A percentile compares a stretch with the other conserved stretches of the same genome.
Conservation (phyloP, 352 stramenopile species). For the Globisporangium splendens region DNA sequence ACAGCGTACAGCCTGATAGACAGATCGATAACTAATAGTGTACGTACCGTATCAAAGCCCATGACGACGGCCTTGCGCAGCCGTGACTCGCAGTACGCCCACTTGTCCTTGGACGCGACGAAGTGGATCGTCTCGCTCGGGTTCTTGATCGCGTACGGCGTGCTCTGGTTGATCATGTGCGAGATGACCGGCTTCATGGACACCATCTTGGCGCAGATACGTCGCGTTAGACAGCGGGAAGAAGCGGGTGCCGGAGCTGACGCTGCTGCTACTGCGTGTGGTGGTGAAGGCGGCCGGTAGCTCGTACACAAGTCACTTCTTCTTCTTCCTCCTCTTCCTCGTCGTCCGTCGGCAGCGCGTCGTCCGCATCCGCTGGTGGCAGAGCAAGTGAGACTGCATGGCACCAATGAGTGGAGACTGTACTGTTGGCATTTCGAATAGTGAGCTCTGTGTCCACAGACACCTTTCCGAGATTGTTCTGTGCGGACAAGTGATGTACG, state of each 20-base stretch:
- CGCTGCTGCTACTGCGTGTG: neutral
- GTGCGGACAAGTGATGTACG: no score
- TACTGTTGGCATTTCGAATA: neutral
- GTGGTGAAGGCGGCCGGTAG: neutral
- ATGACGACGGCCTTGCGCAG: slow-evolving; percentile 48
- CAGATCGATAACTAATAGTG: slow-evolving; percentile 9
- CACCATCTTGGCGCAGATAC: neutral
- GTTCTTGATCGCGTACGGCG: slow-evolving; percentile 47
- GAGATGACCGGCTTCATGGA: slow-evolving; percentile 25
- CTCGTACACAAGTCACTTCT: slow-evolving; percentile 4
- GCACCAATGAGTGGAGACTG: slow-evolving; percentile 1
- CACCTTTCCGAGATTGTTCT: neutral
- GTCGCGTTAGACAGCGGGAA: neutral
- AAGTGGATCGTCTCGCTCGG: slow-evolving; percentile 40
- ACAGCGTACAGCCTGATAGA: neutral
- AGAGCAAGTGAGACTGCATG: slow-evolving; percentile 6
- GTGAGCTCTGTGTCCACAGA: neutral
- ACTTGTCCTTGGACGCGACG: slow-evolving; percentile 39
- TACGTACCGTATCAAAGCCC: slow-evolving; percentile 68
- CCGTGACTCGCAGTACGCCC: slow-evolving; percentile 42
- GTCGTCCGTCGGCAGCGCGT: neutral
- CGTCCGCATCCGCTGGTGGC: slow-evolving; percentile 11
- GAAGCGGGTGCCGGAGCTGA: neutral
- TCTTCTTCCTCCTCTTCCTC: slow-evolving; percentile 4
- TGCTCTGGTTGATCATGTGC: slow-evolving; percentile 49